These are phyloP conservation scores for Fusarium udum DNA, from an alignment of 2,329 filamentous ascomycete species.

Conservation along the genomic window DNA sequence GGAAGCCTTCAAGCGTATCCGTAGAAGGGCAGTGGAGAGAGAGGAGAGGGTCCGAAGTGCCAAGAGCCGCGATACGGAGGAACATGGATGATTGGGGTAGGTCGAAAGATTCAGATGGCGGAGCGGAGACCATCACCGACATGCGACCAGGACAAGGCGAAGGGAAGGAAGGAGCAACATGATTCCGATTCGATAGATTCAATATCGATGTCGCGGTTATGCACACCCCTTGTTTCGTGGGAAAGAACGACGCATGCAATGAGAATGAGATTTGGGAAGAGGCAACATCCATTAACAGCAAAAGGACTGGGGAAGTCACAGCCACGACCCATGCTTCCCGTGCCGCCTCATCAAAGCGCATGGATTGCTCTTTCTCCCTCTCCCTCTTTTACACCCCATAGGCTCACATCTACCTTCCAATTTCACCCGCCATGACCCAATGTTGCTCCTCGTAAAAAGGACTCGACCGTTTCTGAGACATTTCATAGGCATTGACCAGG, in stretches of 20 bases:
- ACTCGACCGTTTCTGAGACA: conserved; percentile 19
- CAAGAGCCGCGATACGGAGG: conserved; percentile 37
- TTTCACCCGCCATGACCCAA: not conserved
- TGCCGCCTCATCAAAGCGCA: conserved; percentile 3
- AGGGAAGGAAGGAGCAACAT: conserved; percentile 8
- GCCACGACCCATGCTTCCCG: not conserved
- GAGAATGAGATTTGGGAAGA: conserved; percentile 16
- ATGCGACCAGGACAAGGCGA: conserved; percentile 17
- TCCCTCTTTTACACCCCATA: not conserved
- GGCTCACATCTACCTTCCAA: not conserved
- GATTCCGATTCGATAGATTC: conserved; percentile 26
- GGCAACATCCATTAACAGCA: not conserved
- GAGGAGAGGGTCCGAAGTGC: conserved; percentile 24
- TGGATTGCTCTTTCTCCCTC: not conserved
- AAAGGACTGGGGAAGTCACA: conserved; percentile 4
- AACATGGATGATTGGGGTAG: conserved; percentile 39
- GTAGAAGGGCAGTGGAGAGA: conserved; percentile 26
- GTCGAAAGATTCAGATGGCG: conserved; percentile 26
- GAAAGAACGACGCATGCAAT: conserved; percentile 7
- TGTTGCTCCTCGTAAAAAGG: not conserved
- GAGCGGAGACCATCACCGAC: conserved; percentile 19
- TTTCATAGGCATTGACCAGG: not conserved
- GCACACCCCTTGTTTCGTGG: conserved; percentile 31
- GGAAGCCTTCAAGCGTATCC: not conserved
- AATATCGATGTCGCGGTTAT: conserved; percentile 22